Evolutionary conservation across 169 alveolate species (phyloP).

Genomic region (Babesia ovata): DNA sequence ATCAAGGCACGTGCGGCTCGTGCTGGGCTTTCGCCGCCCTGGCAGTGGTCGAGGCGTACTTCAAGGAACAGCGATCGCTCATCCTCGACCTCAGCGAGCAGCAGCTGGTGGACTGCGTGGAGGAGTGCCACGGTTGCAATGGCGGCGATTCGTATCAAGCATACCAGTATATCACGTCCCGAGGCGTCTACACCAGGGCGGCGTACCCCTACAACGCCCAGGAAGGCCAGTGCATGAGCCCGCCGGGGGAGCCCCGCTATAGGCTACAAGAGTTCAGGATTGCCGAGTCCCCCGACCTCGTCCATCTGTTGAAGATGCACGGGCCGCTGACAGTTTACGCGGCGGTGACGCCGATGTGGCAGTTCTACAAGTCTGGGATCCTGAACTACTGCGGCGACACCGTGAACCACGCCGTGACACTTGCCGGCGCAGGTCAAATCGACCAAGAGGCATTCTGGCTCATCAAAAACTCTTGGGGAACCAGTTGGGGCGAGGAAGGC

Average conservation of each 20-base stretch:
- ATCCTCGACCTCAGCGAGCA: constrained; percentile 81
- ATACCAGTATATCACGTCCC: constrained; percentile 72
- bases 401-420: constrained; percentile 80
- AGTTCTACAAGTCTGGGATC: constrained; percentile 81
- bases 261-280: constrained; percentile 19
- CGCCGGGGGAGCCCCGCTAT: constrained; percentile 32
- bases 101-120: constrained; percentile 85
- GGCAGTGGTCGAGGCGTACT: constrained; percentile 79
- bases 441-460: constrained; percentile 72
- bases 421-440: constrained; percentile 78
- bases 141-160: constrained; percentile 75
- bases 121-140: constrained; percentile 73
- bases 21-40: constrained; percentile 88
- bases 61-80: constrained; percentile 49
- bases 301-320: constrained; percentile 62
- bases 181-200: neutral
- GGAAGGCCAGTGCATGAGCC: constrained; percentile 50
- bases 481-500: constrained; percentile 83
- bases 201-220: constrained; percentile 35
- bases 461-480: constrained; percentile 84
- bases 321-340: constrained; percentile 89
- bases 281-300: constrained; percentile 57
- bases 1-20: constrained; percentile 81
- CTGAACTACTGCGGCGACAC: constrained; percentile 65
- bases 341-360: constrained; percentile 83